Evolutionary conservation across 139 green algal genomes (phyloP).

Genomic region (Micractinium sp.): DNA sequence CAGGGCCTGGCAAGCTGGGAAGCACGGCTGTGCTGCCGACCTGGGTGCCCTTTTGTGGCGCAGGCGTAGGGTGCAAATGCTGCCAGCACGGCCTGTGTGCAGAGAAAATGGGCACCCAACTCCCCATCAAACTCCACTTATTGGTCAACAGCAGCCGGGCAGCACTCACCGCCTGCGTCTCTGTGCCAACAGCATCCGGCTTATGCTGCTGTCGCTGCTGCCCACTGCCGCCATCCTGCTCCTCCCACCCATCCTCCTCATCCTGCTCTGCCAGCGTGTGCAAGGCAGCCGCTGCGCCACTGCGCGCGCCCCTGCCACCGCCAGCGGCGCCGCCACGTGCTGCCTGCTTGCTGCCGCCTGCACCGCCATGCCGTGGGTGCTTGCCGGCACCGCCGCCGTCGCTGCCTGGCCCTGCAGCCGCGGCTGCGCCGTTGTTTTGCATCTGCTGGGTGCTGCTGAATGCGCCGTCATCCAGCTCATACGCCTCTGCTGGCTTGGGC

Average conservation of each 20-base stretch:
- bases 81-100: neutral
- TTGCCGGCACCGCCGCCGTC: neutral
- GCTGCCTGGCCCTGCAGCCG: neutral
- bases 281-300: neutral
- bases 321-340: neutral
- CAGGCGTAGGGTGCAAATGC: neutral
- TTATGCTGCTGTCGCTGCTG: neutral
- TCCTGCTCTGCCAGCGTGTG: neutral
- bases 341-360: neutral
- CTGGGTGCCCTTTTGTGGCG: too few relatives aligned
- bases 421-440: neutral
- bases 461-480: constrained; percentile 21
- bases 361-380: neutral
- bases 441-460: constrained; percentile 37
- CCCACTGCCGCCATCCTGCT: neutral
- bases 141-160: neutral
- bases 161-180: constrained; percentile 25
- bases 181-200: neutral
- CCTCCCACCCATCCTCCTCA: neutral
- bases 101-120: neutral
- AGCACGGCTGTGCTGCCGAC: neutral
- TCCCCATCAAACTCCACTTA: neutral
- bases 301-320: neutral
- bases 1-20: neutral
- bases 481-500: constrained; percentile 29